Evolutionary conservation across 73 alveolate species (phyloP).

Genomic region (Paramecium tetraurelia): DNA sequence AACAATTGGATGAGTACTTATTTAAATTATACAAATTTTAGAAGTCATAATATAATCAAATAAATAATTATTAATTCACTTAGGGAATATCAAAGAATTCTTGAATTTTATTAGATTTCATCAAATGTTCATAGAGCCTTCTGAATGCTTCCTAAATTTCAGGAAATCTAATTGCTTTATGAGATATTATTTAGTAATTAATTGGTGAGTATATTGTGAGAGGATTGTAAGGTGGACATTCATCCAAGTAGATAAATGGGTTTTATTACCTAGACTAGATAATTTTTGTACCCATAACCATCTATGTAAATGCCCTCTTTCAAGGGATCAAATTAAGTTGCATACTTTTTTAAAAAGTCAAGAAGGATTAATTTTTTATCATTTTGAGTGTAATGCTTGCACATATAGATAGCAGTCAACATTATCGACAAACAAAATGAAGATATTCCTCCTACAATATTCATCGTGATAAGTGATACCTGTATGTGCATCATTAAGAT

Average conservation of each 20-base stretch:
- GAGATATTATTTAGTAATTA: neutral
- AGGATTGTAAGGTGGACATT: conserved; percentile 1
- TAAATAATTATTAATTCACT: neutral
- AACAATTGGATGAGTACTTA: conserved; percentile 37
- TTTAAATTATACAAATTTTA: neutral
- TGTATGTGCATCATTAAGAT: conserved; percentile 11
- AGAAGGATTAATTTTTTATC: conserved; percentile 25
- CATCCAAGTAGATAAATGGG: conserved; percentile 4
- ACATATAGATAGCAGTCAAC: conserved; percentile 35
- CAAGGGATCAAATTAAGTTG: conserved; percentile 10
- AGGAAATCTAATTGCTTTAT: neutral
- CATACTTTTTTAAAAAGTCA: conserved; percentile 27
- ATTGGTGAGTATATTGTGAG: conserved; percentile 32
- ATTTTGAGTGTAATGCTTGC: neutral
- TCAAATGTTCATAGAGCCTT: neutral
- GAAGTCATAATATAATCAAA: neutral
- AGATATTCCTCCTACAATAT: neutral
- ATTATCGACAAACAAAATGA: conserved; percentile 43
- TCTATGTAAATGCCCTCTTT: conserved; percentile 4
- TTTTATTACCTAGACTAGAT: neutral
- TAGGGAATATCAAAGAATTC: neutral
- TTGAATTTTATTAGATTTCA: neutral
- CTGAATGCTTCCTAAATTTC: neutral
- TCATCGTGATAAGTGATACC: neutral
- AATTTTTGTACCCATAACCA: neutral